A percentile compares a stretch with the other conserved stretches of the same genome.
Conservation (phyloP, 768 basidiomycete genomes). For the Collybia sp. region DNA sequence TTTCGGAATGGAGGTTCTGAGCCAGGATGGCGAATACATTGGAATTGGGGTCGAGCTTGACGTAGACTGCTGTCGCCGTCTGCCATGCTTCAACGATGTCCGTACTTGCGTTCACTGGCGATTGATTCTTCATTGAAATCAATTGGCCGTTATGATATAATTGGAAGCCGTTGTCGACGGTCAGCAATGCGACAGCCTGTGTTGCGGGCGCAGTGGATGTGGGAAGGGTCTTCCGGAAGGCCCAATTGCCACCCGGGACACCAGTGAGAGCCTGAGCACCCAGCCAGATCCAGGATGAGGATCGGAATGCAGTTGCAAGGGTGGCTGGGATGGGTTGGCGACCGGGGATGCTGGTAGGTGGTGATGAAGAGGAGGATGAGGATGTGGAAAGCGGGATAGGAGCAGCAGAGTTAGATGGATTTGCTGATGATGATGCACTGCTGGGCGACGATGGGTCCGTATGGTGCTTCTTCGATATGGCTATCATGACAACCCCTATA, state of each 20-base stretch:
- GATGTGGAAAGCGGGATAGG: too few relatives aligned
- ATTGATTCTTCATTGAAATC: conserved; percentile 15
- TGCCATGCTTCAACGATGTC: too few relatives aligned
- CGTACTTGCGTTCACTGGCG: conserved; percentile 20
- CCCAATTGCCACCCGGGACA: conserved; percentile 17
- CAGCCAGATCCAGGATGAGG: conserved; percentile 27
- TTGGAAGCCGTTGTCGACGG: conserved; percentile 22
- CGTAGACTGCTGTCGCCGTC: conserved; percentile 17
- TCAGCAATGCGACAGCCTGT: conserved; percentile 16
- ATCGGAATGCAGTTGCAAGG: conserved; percentile 14
- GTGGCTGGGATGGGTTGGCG: conserved; percentile 5
- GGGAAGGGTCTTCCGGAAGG: conserved; percentile 15
- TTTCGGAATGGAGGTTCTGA: too few relatives aligned
- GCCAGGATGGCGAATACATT: conserved; percentile 25
- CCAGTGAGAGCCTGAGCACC: conserved; percentile 13
- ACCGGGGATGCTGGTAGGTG: too few relatives aligned
- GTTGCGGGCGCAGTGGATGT: conserved; percentile 16
- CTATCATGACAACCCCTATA: too few relatives aligned
- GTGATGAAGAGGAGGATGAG: too few relatives aligned
- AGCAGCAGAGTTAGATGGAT: too few relatives aligned
- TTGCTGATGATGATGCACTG: too few relatives aligned
- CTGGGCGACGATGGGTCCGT: too few relatives aligned
- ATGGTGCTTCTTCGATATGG: too few relatives aligned
- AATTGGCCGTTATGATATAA: conserved; percentile 21
- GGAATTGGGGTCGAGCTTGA: conserved; percentile 11